Evolutionary conservation across 202 grass and related monocot species (phyloP), one percentile per base, ranked within the genome.

Genomic region (Musa balbisiana): DNA sequence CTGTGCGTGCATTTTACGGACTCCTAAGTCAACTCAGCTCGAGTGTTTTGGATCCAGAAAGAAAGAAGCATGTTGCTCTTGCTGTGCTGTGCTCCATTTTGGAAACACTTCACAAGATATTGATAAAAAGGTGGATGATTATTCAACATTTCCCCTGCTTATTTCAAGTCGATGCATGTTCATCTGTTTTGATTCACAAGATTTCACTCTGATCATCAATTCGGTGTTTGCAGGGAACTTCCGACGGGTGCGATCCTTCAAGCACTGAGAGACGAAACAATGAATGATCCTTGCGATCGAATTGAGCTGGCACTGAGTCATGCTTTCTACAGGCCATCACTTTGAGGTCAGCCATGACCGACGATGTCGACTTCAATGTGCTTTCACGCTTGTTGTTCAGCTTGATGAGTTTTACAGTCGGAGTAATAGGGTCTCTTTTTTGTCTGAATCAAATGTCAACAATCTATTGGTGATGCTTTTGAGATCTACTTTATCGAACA

Each of bases 21-120:
- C 87, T 99, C 78, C 87, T 99, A 74, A 95, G 91, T 82, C 89
- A 94, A 84, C 75, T 88, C 60, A 94, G 89, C 82, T 75, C 90
- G 69, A 95, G 89, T 71, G 91, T 99, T 73, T 89, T 95, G 78
- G 91, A 99, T 90, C 95, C 91, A 60, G 91, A 99, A 83, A 91
- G 50, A 53, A 88, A 99, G 67, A 89, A 81, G 69, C 83, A 83
- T 76, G 91, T 99, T 79, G 91, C 89, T 12, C 95, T 89, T 0
- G 87, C 94, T 29, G 91, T 92, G 75, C 84, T 99, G 78, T 99
- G 95, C 80, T 89, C 91, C 11, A 99, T 95, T 67, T 75, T 99
- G 79, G 94, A 94, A 82, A 89, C 81, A 23, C 91, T 99, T 27
- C 78, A 99, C 73, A 99, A 86, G 84, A 99, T 99, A 82, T 86